phyloP scores from a whole-genome alignment of 2,329 filamentous ascomycete genomes.

The Colletotrichum eremochloae region DNA sequence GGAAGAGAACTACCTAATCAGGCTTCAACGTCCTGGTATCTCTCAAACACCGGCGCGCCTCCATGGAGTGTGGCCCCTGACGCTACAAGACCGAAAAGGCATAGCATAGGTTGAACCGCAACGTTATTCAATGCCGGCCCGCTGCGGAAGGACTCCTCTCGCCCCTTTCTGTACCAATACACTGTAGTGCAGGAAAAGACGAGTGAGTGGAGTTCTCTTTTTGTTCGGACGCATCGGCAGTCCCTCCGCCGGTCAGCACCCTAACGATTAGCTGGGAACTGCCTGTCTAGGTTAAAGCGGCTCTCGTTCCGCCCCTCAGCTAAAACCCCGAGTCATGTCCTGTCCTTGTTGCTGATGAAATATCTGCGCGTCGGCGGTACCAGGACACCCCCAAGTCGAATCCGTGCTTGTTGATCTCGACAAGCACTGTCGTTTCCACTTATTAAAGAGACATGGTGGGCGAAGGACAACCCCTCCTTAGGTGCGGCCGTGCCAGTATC shows the following conservation, averaged over 20 bases:
- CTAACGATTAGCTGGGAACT: slow-evolving; percentile 3
- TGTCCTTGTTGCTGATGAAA: neutral
- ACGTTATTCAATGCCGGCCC: slow-evolving; percentile 4
- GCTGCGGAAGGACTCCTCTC: neutral
- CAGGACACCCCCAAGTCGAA: neutral
- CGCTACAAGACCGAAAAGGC: slow-evolving; percentile 9
- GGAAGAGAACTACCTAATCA: neutral
- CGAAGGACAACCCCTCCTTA: neutral
- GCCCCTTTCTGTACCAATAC: neutral
- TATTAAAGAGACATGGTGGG: slow-evolving; percentile 17
- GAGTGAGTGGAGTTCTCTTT: neutral
- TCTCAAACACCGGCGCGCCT: slow-evolving; percentile 27
- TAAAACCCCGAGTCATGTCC: slow-evolving; percentile 25
- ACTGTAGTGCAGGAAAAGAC: neutral
- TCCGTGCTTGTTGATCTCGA: slow-evolving; percentile 11
- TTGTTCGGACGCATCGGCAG: slow-evolving; percentile 14
- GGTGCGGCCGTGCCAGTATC: neutral
- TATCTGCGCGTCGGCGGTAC: slow-evolving; percentile 25
- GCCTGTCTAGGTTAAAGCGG: neutral
- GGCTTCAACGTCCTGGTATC: slow-evolving; percentile 24
- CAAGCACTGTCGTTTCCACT: slow-evolving; percentile 12
- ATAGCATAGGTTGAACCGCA: slow-evolving; percentile 22
- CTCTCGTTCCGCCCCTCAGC: slow-evolving; percentile 11
- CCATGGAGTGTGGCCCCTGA: neutral
- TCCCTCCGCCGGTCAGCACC: neutral